Percentiles rank a stretch among this genome's conserved stretches.
Conservation (phyloP, 2,329 filamentous ascomycete genomes). For the Ophiostoma montium region DNA sequence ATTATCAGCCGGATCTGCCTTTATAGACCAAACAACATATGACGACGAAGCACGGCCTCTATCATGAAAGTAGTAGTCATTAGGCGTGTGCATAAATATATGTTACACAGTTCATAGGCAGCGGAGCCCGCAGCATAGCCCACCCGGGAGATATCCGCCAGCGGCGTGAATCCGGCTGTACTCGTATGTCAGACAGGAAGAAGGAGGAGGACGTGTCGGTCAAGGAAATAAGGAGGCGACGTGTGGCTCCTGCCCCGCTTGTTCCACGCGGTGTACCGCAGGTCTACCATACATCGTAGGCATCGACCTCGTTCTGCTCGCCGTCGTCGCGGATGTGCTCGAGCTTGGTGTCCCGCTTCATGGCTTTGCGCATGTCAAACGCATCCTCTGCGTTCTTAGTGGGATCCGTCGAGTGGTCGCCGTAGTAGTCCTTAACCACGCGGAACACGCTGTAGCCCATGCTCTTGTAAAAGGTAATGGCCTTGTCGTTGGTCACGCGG, state of each 20-base stretch:
- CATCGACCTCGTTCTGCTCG: slow-evolving; percentile 61
- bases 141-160: neutral
- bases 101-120: neutral
- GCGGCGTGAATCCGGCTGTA: neutral
- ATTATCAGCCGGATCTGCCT: no score
- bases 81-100: neutral
- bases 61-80: neutral
- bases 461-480: slow-evolving; percentile 75
- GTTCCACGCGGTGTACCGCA: neutral
- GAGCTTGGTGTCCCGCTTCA: slow-evolving; percentile 62
- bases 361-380: slow-evolving; percentile 90
- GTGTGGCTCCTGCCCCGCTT: neutral
- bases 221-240: no score
- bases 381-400: slow-evolving; percentile 64
- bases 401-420: slow-evolving; percentile 59
- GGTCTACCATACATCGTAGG: slow-evolving; percentile 70
- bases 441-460: slow-evolving; percentile 89
- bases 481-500: slow-evolving; percentile 71
- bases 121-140: neutral
- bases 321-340: slow-evolving; percentile 72
- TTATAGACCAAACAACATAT: neutral
- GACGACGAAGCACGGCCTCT: neutral
- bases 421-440: slow-evolving; percentile 83
- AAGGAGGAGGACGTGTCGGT: no score
- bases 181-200: neutral